These are phyloP conservation scores for Pleurotus giganteus DNA, from an alignment of 768 basidiomycete species.

Conservation along the genomic window DNA sequence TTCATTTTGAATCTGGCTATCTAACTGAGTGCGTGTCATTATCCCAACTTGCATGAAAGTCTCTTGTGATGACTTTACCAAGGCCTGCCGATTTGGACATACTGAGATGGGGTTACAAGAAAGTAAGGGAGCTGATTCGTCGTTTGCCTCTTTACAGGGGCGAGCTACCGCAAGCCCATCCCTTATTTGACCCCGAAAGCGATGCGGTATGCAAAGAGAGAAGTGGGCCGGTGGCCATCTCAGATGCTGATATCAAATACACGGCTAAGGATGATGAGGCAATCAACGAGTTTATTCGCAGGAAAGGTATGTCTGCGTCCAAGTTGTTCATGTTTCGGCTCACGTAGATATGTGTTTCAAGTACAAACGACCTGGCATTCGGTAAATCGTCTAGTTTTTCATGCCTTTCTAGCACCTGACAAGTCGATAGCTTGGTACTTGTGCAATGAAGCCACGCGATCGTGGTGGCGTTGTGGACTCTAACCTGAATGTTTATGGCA, in stretches of 20 bases:
- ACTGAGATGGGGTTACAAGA: constrained; percentile 55
- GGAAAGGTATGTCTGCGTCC: neutral
- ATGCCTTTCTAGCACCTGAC: neutral
- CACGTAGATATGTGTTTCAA: constrained; percentile 12
- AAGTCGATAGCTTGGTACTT: constrained; percentile 52
- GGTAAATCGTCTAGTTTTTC: constrained; percentile 21
- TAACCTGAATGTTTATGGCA: constrained; percentile 62
- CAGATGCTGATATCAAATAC: constrained; percentile 5
- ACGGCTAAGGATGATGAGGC: constrained; percentile 3
- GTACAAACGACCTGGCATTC: constrained; percentile 47
- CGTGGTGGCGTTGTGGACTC: constrained; percentile 61
- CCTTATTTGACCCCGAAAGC: neutral
- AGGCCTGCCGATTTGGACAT: constrained; percentile 43
- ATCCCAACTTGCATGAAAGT: neutral
- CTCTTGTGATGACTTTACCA: neutral
- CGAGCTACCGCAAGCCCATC: neutral
- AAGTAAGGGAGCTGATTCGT: constrained; percentile 48
- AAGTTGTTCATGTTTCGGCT: neutral
- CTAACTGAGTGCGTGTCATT: constrained; percentile 37
- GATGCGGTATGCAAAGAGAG: neutral
- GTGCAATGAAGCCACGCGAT: constrained; percentile 63
- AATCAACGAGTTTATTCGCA: neutral
- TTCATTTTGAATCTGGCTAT: constrained; percentile 45
- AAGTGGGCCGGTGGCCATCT: constrained; percentile 1
- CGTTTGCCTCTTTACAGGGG: constrained; percentile 30